These are phyloP conservation scores for Aspergillus novofumigatus DNA, from an alignment of 2,329 filamentous ascomycete species.

Conservation along the genomic window DNA sequence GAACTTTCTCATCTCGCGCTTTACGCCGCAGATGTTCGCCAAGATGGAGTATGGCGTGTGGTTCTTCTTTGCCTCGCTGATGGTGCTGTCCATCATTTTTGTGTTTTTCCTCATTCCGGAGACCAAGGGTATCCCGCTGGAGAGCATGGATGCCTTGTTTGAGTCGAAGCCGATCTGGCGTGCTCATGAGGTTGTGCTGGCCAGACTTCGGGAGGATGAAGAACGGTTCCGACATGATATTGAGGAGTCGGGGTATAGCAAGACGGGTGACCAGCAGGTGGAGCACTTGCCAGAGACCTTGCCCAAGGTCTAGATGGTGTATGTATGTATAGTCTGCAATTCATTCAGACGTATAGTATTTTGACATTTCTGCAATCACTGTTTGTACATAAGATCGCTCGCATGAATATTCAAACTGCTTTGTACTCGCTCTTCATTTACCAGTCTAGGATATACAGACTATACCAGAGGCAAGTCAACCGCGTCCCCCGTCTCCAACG, in stretches of 20 bases:
- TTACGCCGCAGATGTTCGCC: constrained; percentile 43
- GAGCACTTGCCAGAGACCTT: constrained; percentile 13
- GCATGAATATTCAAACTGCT: too few relatives aligned
- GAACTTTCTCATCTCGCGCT: constrained; percentile 36
- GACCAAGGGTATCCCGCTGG: constrained; percentile 62
- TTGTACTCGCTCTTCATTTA: too few relatives aligned
- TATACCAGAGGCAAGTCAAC: constrained; percentile 21
- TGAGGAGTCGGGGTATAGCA: constrained; percentile 12
- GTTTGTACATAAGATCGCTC: too few relatives aligned
- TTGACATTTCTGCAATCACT: too few relatives aligned
- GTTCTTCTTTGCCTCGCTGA: constrained; percentile 63
- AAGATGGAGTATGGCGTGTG: constrained; percentile 56
- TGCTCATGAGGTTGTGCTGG: constrained; percentile 32
- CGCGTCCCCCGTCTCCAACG: constrained; percentile 38
- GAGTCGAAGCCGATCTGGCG: constrained; percentile 33
- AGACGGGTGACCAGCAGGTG: constrained; percentile 9
- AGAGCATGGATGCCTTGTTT: constrained; percentile 62
- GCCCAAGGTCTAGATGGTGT: neutral
- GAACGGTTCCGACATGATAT: constrained; percentile 28
- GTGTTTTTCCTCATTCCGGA: constrained; percentile 60
- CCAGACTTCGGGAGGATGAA: constrained; percentile 32
- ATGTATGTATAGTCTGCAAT: too few relatives aligned
- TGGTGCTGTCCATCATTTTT: constrained; percentile 55
- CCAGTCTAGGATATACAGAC: too few relatives aligned
- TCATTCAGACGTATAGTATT: too few relatives aligned